Conservation (phyloP, 2,329 filamentous ascomycete species). For the Thielaviopsis populi region DNA sequence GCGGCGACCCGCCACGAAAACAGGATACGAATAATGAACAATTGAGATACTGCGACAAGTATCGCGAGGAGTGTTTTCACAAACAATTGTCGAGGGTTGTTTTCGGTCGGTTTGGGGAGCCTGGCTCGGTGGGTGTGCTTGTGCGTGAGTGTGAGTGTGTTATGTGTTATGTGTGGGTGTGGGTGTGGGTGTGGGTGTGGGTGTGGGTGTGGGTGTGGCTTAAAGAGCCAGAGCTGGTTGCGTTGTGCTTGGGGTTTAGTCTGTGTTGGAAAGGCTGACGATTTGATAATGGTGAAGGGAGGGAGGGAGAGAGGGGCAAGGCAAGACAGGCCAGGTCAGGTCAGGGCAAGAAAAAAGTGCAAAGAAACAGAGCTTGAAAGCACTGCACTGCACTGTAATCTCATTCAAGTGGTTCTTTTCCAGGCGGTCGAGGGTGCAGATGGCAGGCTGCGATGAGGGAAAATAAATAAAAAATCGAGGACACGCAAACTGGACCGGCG, state of each 20-base stretch:
- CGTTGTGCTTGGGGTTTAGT: neutral
- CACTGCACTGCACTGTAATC: neutral
- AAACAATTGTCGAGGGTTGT: neutral
- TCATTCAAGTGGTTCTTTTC: neutral
- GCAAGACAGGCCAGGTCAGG: neutral
- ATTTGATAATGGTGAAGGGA: conserved; percentile 1
- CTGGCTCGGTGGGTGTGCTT: neutral
- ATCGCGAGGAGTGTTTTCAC: neutral
- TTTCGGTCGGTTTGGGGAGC: neutral
- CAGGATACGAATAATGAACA: neutral
- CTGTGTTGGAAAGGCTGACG: conserved; percentile 6
- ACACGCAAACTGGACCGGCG: neutral
- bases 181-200: no score
- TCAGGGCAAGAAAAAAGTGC: neutral
- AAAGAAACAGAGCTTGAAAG: neutral
- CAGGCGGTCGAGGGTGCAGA: no score
- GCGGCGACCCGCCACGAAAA: neutral
- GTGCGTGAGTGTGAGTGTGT: no score
- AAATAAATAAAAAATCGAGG: neutral
- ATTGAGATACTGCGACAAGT: conserved; percentile 3
- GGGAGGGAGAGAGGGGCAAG: conserved; percentile 1
- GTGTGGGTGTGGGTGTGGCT: neutral
- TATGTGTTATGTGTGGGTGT: no score
- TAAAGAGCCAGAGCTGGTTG: neutral
- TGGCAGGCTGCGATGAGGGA: neutral